Evolutionary conservation across 495 filamentous ascomycete genomes (phyloP), one percentile per base, ranked within the genome.

Genomic region (Viridothelium virens): DNA sequence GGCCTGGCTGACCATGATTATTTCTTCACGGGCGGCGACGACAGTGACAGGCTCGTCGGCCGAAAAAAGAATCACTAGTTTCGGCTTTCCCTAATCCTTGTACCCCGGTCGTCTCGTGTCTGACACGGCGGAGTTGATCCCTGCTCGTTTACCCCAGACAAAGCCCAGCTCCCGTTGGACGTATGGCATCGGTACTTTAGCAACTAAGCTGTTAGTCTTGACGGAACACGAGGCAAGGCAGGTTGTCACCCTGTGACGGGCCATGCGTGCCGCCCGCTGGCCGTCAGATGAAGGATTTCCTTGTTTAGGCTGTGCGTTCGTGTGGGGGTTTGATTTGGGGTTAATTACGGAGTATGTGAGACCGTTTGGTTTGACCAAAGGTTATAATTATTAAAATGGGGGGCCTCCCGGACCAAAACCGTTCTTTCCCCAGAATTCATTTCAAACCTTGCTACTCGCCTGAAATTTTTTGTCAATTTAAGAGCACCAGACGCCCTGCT

Each of bases 251-350:
- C 48, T 53, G 48, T 18, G 12, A 18, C 48, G 48, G 41, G 41
- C 41, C 41, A 44, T 44, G 41, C 14, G 41, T 44, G 6, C 41
- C 41, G 41, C 14, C 41, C 41, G 41, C 14, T 7, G 41, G 14
- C 14, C 11, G 2, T 53, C 48, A 53, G 48, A 53, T 53, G 11
- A 5, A 18, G n/a, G 48, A 53, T 53, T 11, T 44, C 41, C 41
- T 44, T 44, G 6, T 44, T 44, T 14, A 44, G 41, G 41, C 41
- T 14, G 41, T 18, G 18, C 12, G 48, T 53, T 53, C 18, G 48
- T 25, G 48, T 53, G 48, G 48, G 48, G 48, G 48, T 53, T 53
- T 7, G 41, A 44, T 53, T 53, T 9, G 48, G 48, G 48, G 48
- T 14, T 16, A 16, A 7, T 9, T 46, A 9, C 9, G 41, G 41